Evolutionary conservation across 2,329 filamentous ascomycete species (phyloP), one percentile per base, ranked within the genome.

Genomic region (Botrytis tulipae): DNA sequence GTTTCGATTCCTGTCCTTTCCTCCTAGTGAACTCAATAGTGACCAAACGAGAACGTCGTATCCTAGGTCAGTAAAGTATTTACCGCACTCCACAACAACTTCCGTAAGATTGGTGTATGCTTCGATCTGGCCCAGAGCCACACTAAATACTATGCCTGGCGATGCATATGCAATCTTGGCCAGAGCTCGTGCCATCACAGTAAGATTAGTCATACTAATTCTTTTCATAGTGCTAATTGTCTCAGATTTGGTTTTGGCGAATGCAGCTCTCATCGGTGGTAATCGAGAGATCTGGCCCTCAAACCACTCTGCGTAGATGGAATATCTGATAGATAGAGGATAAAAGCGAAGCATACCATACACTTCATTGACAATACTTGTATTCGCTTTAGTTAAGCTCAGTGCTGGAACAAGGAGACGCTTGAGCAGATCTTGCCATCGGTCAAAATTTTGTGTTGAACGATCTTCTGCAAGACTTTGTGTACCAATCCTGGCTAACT

Each of bases 41-140:
- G 94, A 93, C 94, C 95, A 99, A 5, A 94, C 93, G 62, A 99
- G 86, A 46, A 97, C 93, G 82, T 99, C 96, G 81, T 97, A 97
- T 0, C 93, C 95, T 54, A 99, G 85, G 72, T 93, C 91, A 1
- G 95, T 97, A 78, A 98, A 98, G 81, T 98, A 98, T 78, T 93
- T 92, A 57, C 93, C 94, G 80, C 95, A 98, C 81, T 98, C 94
- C 22, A 98, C 95, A 75, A 99, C 93, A 8, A 94, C 93, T 75
- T 97, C 93, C 73, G 97, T 97, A 75, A 99, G 87, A 80, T 98
- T 99, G 80, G 92, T 93, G 81, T 99, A 99, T 0, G 92, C 91
- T 82, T 99, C 95, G 74, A 98, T 93, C 82, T 98, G 95, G 75
- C 91, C 91, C 73, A 99, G 89, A 10, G 95, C 94, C 73, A 95